Base-by-base conservation (phyloP, 2,329 filamentous ascomycete species). In the Pseudogymnoascus destructans region DNA sequence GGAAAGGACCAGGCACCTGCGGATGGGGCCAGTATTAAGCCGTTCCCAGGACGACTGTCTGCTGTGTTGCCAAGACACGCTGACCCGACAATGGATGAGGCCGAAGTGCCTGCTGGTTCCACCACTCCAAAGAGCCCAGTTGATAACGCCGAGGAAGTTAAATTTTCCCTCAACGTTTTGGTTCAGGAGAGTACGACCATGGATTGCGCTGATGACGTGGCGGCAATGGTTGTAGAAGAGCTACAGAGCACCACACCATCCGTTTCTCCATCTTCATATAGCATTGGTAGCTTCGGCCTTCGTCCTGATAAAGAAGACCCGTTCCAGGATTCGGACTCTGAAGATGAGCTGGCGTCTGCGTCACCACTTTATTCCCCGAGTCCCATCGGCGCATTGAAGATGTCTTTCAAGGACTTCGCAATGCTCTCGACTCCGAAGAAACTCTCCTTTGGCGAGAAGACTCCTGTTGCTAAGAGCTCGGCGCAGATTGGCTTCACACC, bases 401-500 rank as follows among this genome's bases (percentile, higher is more conserved):
- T 59, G 60, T 61, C 70, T 4, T 65, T 66, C 2, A 66, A 70
- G 23, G 66, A 67, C 10, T 64, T 68, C 57, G 61, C 63, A 2
- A 70, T 2, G 64, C 64, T 21, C 52, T 62, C 27, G 63, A 66
- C 6, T 54, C 62, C 15, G 6, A 58, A 58, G 40, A 58, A 42
- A 13, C 56, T 58, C 23, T 40, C 25, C 5, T 52, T 58, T 33
- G 32, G 25, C 19, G 40, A 40, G 27, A 61, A 21, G 64, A 65
- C 35, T 61, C 63, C 11, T 61, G 46, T 52, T 13, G 46, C 46
- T 11, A 52, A 52, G 25, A 30, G 9, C 15, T 52, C 46, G n/a
- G 67, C 27, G 11, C 71, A 72, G 15, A 67, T 80, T 57, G 81
- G 82, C 1, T 85, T 87, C 61, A 86, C 82, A 1, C 81, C 83